Evolutionary conservation across 768 basidiomycete genomes (phyloP).

Genomic region (Baorangia bicolor): DNA sequence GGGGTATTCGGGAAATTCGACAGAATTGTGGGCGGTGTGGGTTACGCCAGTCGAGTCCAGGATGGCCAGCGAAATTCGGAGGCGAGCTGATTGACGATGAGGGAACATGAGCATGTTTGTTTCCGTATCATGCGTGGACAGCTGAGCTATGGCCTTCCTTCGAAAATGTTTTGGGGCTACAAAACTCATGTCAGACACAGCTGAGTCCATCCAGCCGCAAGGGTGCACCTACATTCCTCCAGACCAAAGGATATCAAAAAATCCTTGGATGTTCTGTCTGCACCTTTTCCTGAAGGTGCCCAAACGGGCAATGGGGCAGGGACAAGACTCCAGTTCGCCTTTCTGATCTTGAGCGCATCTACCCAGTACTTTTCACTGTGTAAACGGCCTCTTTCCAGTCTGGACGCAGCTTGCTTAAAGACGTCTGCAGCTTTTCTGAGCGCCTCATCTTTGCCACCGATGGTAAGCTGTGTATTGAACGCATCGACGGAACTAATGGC

Average conservation of each 20-base stretch:
- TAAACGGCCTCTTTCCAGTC: constrained; percentile 61
- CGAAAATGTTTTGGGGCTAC: constrained; percentile 65
- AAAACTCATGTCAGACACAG: constrained; percentile 5
- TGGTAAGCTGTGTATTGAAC: constrained; percentile 67
- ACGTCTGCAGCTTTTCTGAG: constrained; percentile 70
- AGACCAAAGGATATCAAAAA: constrained; percentile 79
- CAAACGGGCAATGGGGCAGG: constrained; percentile 77
- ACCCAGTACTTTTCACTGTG: constrained; percentile 78
- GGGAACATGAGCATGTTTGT: constrained; percentile 55
- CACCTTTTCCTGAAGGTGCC: constrained; percentile 68
- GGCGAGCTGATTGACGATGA: constrained; percentile 58
- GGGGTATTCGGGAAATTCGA: constrained; percentile 29
- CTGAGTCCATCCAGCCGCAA: background rate
- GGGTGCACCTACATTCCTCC: constrained; percentile 67
- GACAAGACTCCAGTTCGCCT: constrained; percentile 77
- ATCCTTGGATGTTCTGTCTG: constrained; percentile 78
- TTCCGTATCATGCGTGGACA: constrained; percentile 50
- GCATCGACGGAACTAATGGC: constrained; percentile 64
- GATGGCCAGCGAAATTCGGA: constrained; percentile 56
- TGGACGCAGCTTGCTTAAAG: constrained; percentile 67
- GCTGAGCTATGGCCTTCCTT: constrained; percentile 66
- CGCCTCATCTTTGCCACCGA: constrained; percentile 81
- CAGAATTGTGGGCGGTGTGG: constrained; percentile 37
- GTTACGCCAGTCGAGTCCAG: constrained; percentile 34
- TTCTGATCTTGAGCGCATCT: constrained; percentile 73